Conservation (phyloP, 148 eudicot species). For the Beta vulgaris region DNA sequence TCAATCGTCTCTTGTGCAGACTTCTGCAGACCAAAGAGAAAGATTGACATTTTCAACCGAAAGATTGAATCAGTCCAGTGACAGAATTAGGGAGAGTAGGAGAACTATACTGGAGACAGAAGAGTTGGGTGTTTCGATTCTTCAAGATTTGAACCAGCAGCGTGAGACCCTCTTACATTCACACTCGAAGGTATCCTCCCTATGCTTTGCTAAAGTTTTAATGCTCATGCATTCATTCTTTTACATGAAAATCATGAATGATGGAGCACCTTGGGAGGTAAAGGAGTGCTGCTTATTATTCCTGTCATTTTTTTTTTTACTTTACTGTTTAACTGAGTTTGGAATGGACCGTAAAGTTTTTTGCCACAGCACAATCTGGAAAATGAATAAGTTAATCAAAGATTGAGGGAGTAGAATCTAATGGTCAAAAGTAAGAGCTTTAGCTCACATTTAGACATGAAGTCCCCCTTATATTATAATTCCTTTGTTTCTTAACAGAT, state of each 20-base stretch:
- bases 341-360: no score
- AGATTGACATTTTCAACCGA: conserved; percentile 78
- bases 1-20: conserved; percentile 34
- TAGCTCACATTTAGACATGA: background rate
- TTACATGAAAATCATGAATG: background rate
- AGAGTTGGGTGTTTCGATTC: conserved; percentile 80
- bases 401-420: background rate
- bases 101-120: conserved; percentile 83
- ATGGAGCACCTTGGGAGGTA: background rate
- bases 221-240: background rate
- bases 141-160: conserved; percentile 83
- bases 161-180: conserved; percentile 69
- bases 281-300: no score
- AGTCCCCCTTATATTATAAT: no score
- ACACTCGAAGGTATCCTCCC: conserved; percentile 43
- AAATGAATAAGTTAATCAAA: no score
- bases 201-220: background rate
- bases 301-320: no score
- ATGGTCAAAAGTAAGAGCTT: no score
- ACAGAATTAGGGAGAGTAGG: conserved; percentile 78
- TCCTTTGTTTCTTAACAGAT: no score
- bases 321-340: no score
- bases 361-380: no score
- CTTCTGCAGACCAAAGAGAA: conserved; percentile 72
- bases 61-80: conserved; percentile 72